Evolutionary conservation across 257 asterid genomes (phyloP), one percentile per base, ranked within the genome.

Genomic region (Solanum pennellii): DNA sequence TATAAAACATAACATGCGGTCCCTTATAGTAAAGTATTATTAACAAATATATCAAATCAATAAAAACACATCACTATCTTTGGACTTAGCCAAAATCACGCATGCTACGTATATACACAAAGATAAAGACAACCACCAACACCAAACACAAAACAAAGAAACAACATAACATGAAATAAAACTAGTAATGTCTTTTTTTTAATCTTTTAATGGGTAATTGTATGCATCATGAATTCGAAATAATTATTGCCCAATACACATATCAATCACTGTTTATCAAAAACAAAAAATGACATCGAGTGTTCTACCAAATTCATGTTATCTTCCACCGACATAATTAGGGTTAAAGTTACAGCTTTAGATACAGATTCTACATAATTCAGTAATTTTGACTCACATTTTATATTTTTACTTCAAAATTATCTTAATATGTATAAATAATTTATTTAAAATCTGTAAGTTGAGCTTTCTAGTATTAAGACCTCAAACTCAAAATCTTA

Each of bases 61-160:
- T 80, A 47, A 27, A 68, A 80, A 29, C 68, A 80, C 27, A 79
- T 45, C 66, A 79, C 84, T 79, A 20, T 77, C 62, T 27, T 29
- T 23, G 9, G 39, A 44, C 39, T 45, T 44, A 16, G 84, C 27
- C 9, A 62, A 37, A 84, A 85, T 88, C 88, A 76, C 84, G 91
- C 93, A 88, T 87, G 93, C 92, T 45, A 87, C 87, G 90, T 88
- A 87, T 73, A 41, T 84, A 88, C 93, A 88, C 14, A 20, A 25
- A 84, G 76, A 84, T 87, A 86, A 83, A 86, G 89, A 89, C 93
- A 88, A 83, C 85, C 11, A 20, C 49, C 45, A 27, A 84, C 41
- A 84, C 79, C 87, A 84, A 44, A 66, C 44, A 66, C 21, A 29
- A 69, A 65, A n/a, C 41, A 84, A 44, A 41, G 13, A 25, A 84